These are phyloP conservation scores for Apostasia shenzhenica DNA, from an alignment of 106 monocot genomes.

Conservation along the genomic window DNA sequence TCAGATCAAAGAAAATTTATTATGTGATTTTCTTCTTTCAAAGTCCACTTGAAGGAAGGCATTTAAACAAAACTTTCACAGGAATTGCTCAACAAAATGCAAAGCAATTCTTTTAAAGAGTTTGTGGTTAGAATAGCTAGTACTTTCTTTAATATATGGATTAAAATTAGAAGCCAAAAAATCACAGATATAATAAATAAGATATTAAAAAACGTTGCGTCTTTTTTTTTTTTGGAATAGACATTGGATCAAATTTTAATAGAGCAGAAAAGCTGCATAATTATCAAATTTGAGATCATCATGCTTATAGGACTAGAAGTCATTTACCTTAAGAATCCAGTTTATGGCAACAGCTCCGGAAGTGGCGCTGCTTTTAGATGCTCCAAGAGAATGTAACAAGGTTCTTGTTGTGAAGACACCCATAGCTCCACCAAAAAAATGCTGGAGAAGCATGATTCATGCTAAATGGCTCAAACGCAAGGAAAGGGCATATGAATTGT, in stretches of 20 bases:
- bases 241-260: not conserved
- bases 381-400: slow-evolving; percentile 84
- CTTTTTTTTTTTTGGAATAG: no score
- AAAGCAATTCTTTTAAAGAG: no score
- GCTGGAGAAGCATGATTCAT: slow-evolving; percentile 28
- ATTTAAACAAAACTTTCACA: not conserved
- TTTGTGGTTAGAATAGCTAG: no score
- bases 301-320: not conserved
- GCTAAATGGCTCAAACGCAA: not conserved
- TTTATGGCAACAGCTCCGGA: slow-evolving; percentile 98
- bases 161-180: not conserved
- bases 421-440: slow-evolving; percentile 99
- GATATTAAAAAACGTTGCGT: no score
- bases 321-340: slow-evolving; percentile 93
- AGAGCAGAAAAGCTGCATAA: not conserved
- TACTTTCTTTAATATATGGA: no score
- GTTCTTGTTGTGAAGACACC: slow-evolving; percentile 90
- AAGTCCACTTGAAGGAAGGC: not conserved
- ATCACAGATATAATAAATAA: not conserved
- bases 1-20: no score
- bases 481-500: not conserved
- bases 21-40: no score
- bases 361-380: slow-evolving; percentile 62
- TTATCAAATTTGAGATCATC: not conserved
- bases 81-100: not conserved